These are phyloP conservation scores for Ophiognomonia clavigignenti-juglandacearum DNA, from an alignment of 2,329 filamentous ascomycete genomes.

Conservation along the genomic window DNA sequence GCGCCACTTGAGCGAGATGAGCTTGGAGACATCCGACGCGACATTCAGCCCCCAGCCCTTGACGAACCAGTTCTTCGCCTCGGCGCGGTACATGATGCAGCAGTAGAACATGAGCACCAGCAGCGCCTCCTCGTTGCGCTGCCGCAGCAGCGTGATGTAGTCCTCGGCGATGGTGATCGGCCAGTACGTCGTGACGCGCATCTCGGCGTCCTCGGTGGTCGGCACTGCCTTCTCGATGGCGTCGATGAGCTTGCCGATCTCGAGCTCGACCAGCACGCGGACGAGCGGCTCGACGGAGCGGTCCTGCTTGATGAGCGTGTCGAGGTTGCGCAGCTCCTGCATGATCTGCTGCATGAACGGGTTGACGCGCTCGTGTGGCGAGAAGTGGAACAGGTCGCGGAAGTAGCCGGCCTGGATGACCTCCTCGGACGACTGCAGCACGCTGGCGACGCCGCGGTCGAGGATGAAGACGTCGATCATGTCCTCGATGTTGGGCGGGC, in stretches of 20 bases:
- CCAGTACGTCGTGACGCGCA: slow-evolving; percentile 20
- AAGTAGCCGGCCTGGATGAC: slow-evolving; percentile 20
- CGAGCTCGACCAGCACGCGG: slow-evolving; percentile 5
- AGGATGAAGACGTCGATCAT: slow-evolving; percentile 28
- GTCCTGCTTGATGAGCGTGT: slow-evolving; percentile 4
- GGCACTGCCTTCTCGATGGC: slow-evolving; percentile 12
- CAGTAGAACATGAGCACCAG: slow-evolving; percentile 21
- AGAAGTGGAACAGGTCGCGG: slow-evolving; percentile 18
- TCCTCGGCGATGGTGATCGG: slow-evolving; percentile 20
- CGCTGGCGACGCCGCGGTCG: slow-evolving; percentile 26
- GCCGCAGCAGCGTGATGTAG: slow-evolving; percentile 18
- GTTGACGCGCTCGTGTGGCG: slow-evolving; percentile 4
- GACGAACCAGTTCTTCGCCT: slow-evolving; percentile 19
- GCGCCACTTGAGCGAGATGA: slow-evolving; percentile 8
- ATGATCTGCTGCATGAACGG: slow-evolving; percentile 7
- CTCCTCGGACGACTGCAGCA: slow-evolving; percentile 23
- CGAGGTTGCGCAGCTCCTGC: slow-evolving; percentile 8
- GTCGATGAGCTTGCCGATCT: slow-evolving; percentile 14
- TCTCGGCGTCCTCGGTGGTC: slow-evolving; percentile 18
- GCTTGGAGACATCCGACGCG: slow-evolving; percentile 1
- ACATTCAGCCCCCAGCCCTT: slow-evolving; percentile 8
- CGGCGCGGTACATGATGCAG: slow-evolving; percentile 18
- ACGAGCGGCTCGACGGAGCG: slow-evolving; percentile 1
- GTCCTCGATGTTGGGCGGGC: slow-evolving; percentile 23
- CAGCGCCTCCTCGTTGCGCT: slow-evolving; percentile 18